Evolutionary conservation across 768 basidiomycete genomes (phyloP), one percentile per base, ranked within the genome.

Genomic region (Imleria badia): DNA sequence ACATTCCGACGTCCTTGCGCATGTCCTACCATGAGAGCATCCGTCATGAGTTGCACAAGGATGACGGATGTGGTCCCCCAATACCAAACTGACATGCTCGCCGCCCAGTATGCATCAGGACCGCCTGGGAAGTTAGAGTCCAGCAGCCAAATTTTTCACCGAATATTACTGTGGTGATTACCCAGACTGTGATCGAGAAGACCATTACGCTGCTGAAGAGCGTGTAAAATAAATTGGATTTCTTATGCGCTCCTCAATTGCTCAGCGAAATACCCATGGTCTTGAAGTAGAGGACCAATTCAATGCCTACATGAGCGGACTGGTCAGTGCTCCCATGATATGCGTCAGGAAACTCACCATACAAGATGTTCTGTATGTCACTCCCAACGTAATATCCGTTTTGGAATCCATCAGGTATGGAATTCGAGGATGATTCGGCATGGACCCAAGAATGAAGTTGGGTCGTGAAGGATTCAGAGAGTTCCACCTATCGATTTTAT

Each of bases 101-200:
- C 39, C 11, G 33, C 43, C 41, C 72, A 63, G 51, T 75, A 78
- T 3, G 56, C 67, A 4, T 58, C 52, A 15, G 67, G 65, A 3
- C 76, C 76, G 0, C 75, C 75, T 13, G 74, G 72, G 40, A 65
- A 73, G n/a, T 64, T 30, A 1, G 58, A 30, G 15, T 74, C 49
- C 1, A 66, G 38, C 15, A 78, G 58, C 77, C 77, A 78, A 61
- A 74, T 69, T 67, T 48, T 52, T 72, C 58, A 5, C 67, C 62
- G 30, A 73, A 67, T 5, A 70, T 17, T 3, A 45, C 44, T 3
- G 48, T n/a, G 3, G 56, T 50, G 15, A 57, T 59, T 19, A 72
- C 51, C 54, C 67, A 72, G 19, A 74, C 47, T 0, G 74, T 71
- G 63, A 64, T 58, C 19, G 63, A 61, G 23, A 72, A 48, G 3